phyloP scores from a whole-genome alignment of 2,329 filamentous ascomycete genomes.

The Aspergillus proliferans region DNA sequence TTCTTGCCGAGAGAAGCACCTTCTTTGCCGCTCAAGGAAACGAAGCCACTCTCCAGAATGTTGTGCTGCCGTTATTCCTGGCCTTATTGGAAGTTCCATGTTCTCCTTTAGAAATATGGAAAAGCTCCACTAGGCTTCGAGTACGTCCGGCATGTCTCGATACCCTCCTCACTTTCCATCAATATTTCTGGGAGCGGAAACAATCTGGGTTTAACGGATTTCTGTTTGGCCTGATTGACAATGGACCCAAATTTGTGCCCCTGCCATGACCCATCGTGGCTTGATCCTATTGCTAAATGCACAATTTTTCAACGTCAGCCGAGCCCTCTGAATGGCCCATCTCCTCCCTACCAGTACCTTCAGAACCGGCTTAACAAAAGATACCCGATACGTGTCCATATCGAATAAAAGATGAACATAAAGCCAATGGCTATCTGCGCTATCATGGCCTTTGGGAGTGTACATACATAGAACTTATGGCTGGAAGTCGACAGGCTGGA shows the following conservation, averaged over 20 bases:
- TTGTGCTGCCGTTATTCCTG: background rate
- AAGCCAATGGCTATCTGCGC: background rate
- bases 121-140: constrained; percentile 1
- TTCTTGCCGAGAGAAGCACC: constrained; percentile 3
- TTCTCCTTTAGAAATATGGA: constrained; percentile 1
- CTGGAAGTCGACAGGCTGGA: background rate
- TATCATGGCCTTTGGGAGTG: background rate
- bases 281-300: background rate
- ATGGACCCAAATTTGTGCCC: constrained; percentile 1
- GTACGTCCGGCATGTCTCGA: constrained; percentile 2
- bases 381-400: background rate
- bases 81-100: constrained; percentile 3
- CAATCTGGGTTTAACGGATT: background rate
- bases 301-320: background rate
- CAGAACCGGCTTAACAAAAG: background rate
- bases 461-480: background rate
- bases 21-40: constrained; percentile 1
- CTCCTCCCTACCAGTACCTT: too few relatives aligned
- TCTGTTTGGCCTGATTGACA: constrained; percentile 1
- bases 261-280: background rate
- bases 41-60: constrained; percentile 2
- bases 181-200: constrained; percentile 1
- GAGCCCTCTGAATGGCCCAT: background rate
- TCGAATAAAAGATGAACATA: background rate
- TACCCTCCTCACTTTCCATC: background rate